phyloP scores from a whole-genome alignment of 495 filamentous ascomycete species.

The Talaromyces stipitatus region DNA sequence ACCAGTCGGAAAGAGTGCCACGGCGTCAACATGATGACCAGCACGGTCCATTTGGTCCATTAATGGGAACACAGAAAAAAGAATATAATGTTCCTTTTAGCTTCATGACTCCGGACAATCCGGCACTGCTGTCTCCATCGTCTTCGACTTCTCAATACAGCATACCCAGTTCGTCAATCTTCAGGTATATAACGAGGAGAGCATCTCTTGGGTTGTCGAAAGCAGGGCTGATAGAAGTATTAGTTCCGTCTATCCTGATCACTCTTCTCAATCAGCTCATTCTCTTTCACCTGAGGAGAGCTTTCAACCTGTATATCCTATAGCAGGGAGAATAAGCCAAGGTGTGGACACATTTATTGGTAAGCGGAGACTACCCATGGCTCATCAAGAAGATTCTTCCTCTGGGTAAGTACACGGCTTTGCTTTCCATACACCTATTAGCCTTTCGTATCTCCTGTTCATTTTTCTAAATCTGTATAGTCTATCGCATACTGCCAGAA shows the following conservation, averaged over 20 bases:
- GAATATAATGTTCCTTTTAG: not conserved
- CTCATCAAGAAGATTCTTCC: not conserved
- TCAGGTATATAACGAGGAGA: not conserved
- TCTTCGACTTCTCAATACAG: not conserved
- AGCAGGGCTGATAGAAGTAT: not conserved
- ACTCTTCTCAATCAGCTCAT: not conserved
- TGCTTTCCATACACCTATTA: not conserved
- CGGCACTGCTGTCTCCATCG: not conserved
- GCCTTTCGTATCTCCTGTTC: not conserved
- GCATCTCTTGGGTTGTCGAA: not conserved
- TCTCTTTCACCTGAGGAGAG: not conserved
- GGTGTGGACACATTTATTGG: not conserved
- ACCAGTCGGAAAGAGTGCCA: not conserved
- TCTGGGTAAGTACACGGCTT: not conserved
- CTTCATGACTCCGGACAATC: not conserved
- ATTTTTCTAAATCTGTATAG: not conserved
- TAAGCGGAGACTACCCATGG: not conserved
- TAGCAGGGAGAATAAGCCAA: not conserved
- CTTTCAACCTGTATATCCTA: not conserved
- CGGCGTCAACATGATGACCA: not conserved
- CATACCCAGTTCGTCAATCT: not conserved
- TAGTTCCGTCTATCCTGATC: not conserved
- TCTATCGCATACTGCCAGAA: conserved; percentile 3
- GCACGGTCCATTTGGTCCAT: not conserved
- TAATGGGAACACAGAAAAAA: not conserved